Percentiles rank a stretch among this genome's conserved stretches.
phyloP scores from a whole-genome alignment of 2,329 filamentous ascomycete species.

The Cladosporium cucumerinum region DNA sequence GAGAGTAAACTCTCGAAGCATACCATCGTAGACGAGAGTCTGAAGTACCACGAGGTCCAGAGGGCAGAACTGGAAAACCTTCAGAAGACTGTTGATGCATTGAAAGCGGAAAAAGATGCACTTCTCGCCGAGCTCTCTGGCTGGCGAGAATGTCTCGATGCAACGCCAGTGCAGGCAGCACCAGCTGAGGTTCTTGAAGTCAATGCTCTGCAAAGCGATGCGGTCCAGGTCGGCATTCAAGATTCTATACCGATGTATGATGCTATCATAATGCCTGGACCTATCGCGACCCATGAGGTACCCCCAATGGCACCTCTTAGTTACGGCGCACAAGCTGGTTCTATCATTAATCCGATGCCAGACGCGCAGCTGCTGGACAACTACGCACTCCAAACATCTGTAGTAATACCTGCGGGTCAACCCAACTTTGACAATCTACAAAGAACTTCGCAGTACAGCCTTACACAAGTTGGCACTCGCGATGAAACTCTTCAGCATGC shows the following conservation, averaged over 20 bases:
- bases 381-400: neutral
- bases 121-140: neutral
- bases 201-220: neutral
- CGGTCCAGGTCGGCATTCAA: neutral
- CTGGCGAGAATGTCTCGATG: constrained; percentile 7
- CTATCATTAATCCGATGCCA: neutral
- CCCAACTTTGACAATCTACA: neutral
- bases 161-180: neutral
- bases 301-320: neutral
- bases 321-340: neutral
- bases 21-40: constrained; percentile 19
- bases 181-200: neutral
- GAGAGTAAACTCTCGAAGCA: constrained; percentile 21
- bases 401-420: too few relatives aligned
- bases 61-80: constrained; percentile 3
- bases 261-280: neutral
- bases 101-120: neutral
- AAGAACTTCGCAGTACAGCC: neutral
- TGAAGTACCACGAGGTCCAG: constrained; percentile 18
- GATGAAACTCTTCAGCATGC: neutral
- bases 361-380: neutral
- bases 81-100: neutral
- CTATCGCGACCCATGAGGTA: neutral
- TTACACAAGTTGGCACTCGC: neutral
- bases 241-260: neutral